Evolutionary conservation across 2,329 filamentous ascomycete genomes (phyloP), one percentile per base, ranked within the genome.

Genomic region (Trichocomaceae sp.): DNA sequence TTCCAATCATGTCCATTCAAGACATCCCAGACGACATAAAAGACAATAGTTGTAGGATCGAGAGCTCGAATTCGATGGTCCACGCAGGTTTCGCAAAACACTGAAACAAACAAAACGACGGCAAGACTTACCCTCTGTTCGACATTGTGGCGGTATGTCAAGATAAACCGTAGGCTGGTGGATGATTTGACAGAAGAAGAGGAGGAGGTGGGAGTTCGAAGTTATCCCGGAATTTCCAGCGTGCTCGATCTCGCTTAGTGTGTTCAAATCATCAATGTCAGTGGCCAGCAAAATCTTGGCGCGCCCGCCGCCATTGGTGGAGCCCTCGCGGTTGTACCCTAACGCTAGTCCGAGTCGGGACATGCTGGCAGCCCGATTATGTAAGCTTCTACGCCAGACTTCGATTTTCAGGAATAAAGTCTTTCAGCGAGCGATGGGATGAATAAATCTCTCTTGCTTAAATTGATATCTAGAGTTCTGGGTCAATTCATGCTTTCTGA

Each of bases 121-220:
- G 13, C 7, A 20, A 9, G 55, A 72, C 74, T 72, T 70, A 77
- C 75, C 75, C 75, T 74, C 75, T 73, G 64, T 75, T 75, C 71
- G 75, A 77, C 75, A 78, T 78, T 64, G 71, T 76, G 72, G 64
- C 67, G 68, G 63, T 64, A 64, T 71, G 68, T 75, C 65, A 67
- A 66, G 62, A 64, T 66, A 61, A 64, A 26, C 7, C 23, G 63
- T 63, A 65, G 35, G n/a, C 35, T 42, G 39, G 4, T n/a, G n/a
- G 66, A 65, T 70, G 63, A 44, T 66, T 64, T 65, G 68, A 68
- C 65, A 65, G 61, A 64, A 33, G 23, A 19, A 63, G 61, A 66
- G 66, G 65, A 62, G 63, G 63, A 64, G 33, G 41, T 60, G 63
- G 23, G 23, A 26, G 23, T 26, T 66, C 62, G 60, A 65, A 58